Conservation (phyloP, 1,284 basidiomycete species). For the Boletus albobrunnescens region DNA sequence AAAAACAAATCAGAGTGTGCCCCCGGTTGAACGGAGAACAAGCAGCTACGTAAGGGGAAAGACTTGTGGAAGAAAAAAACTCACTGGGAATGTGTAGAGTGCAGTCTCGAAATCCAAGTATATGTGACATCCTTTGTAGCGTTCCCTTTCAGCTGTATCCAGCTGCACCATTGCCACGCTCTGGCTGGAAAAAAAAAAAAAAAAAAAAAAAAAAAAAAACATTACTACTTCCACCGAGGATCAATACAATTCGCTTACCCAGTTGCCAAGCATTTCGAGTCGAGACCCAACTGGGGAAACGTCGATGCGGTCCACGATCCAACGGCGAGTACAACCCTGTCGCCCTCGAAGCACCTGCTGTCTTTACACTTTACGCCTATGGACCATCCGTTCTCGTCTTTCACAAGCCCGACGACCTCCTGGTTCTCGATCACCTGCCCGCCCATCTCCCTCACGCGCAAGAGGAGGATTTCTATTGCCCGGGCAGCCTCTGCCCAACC, state of each 20-base stretch:
- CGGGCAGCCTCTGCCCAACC: slow-evolving; percentile 85
- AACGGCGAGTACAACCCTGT: slow-evolving; percentile 61
- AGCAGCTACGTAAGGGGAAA: background rate
- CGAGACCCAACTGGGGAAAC: slow-evolving; percentile 57
- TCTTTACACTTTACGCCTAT: slow-evolving; percentile 62
- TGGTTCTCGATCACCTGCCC: slow-evolving; percentile 60
- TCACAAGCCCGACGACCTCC: slow-evolving; percentile 49
- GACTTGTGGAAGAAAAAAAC: slow-evolving; percentile 20
- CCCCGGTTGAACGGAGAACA: background rate
- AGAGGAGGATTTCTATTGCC: slow-evolving; percentile 58
- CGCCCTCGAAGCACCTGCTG: slow-evolving; percentile 53
- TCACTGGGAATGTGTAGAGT: slow-evolving; percentile 76
- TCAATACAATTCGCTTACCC: slow-evolving; percentile 45
- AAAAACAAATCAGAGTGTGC: background rate
- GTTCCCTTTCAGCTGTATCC: slow-evolving; percentile 58
- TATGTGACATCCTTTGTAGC: slow-evolving; percentile 66
- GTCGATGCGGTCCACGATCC: slow-evolving; percentile 84
- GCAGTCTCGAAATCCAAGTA: slow-evolving; percentile 66
- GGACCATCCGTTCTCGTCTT: slow-evolving; percentile 39
- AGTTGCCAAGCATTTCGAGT: slow-evolving; percentile 57
- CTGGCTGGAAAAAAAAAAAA: too few relatives aligned
- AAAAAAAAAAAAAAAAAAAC: too few relatives aligned
- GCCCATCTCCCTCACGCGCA: slow-evolving; percentile 55
- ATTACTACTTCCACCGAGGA: background rate
- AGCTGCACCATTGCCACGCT: slow-evolving; percentile 74